Evolutionary conservation across 2,329 filamentous ascomycete genomes (phyloP), one percentile per base, ranked within the genome.

Genomic region (Dryadomyces quercus-mongolicae): DNA sequence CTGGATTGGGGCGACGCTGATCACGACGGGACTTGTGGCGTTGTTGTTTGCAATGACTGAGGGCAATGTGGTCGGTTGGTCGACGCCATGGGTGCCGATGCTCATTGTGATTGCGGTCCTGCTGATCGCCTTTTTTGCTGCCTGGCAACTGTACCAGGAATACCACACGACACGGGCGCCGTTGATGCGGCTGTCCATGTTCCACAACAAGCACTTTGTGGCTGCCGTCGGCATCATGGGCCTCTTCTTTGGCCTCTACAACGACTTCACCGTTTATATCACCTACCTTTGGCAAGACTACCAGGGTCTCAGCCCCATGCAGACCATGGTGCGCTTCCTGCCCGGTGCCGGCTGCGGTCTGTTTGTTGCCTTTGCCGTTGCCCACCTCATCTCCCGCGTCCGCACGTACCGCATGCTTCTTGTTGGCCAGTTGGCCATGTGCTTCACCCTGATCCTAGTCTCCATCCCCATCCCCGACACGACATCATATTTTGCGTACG

Each of bases 201-300:
- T 86, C 66, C 43, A 40, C 25, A 42, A 34, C 36, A 45, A 83
- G 78, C 22, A 67, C 9, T 85, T 86, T 62, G 76, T 75, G 25
- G 78, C 80, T 9, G 82, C 80, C 16, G 81, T 86, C 71, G 63
- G 75, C 38, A 80, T 84, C 59, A 84, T 85, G 76, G 72, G 72
- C 0, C 64, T 86, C 1, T 86, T 85, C 68, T 86, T 84, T 60
- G 75, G 77, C n/a, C 71, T 74, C 2, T 87, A 86, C 68, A 86
- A 84, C 67, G 82, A 82, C 63, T 85, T 77, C 59, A 67, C 85
- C 47, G 71, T 86, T 57, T 85, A 77, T 60, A 76, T 80, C 1
- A 87, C 84, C 2, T 86, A 82, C 65, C 85, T 79, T 66, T 86
- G 79, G 66, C 84, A 87, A 65, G 75, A 82, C 57, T 86, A 77